Evolutionary conservation across 129 eudicot genomes (phyloP), one percentile per base, ranked within the genome.

Genomic region (Deinandra increscens): DNA sequence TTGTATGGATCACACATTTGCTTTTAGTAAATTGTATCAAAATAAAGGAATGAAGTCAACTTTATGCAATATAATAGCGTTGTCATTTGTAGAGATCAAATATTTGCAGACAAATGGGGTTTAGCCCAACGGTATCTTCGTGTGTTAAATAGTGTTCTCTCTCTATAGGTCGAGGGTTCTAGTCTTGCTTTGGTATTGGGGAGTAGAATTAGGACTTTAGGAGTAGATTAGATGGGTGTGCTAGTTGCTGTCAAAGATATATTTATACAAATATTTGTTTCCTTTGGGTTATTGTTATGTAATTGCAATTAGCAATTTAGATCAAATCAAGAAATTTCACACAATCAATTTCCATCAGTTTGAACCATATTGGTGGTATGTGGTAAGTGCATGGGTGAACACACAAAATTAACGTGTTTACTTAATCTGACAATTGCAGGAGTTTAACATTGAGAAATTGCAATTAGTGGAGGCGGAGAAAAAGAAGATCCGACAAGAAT

Each of bases 381-480:
- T 34, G 34, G 48, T 33, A 33, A 68, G 72, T 34, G 34, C 17
- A 49, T 0, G 34, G 49, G 46, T 18, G 33, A 0, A 68, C 9
- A 33, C 38, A 50, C 18, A 17, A 34, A 68, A 11, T 64, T 65
- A 43, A 58, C n/a, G 0, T 23, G 29, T 39, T 56, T 36, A 56
- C 10, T 17, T 29, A 31, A 45, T 54, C 9, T n/a, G 10, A 54
- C 17, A 15, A 64, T 51, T 63, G 9, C 75, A 87, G 95, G 95
- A 87, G 64, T 90, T 91, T 78, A 91, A 91, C 76, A 91, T 91
- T 50, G 97, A 91, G 86, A 91, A 91, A 78, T 74, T 91, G 76
- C 97, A 91, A 66, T 54, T 91, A 81, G 97, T 87, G 49, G 95
- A 91, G 78, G 98, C 98, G 14, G 98, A 91, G 91, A 91, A 91